Percentiles rank a stretch among this genome's conserved stretches.
phyloP scores from a whole-genome alignment of 208 protist species.

The Trypanosoma theileri region DNA sequence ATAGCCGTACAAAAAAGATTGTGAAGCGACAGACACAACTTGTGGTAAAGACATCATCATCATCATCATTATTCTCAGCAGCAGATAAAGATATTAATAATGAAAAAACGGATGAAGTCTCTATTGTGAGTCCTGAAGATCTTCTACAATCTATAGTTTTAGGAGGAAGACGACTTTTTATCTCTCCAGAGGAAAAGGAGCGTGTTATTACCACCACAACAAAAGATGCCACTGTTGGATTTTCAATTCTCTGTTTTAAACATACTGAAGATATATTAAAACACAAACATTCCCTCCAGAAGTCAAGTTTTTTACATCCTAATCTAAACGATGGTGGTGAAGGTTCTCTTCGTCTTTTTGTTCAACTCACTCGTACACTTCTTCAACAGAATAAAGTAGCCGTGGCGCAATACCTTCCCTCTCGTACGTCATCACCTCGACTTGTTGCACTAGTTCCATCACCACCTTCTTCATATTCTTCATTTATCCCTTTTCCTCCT shows the following conservation, averaged over 20 bases:
- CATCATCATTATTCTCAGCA: background rate
- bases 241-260: conserved; percentile 85
- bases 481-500: background rate
- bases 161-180: conserved; percentile 34
- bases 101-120: background rate
- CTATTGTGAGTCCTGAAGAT: background rate
- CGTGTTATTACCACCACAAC: conserved; percentile 37
- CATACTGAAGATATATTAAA: conserved; percentile 38
- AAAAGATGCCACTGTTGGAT: conserved; percentile 37
- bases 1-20: conserved; percentile 50
- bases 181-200: conserved; percentile 43
- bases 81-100: conserved; percentile 12
- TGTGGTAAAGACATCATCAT: conserved; percentile 22
- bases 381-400: conserved; percentile 50
- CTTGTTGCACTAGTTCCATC: conserved; percentile 81
- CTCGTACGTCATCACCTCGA: conserved; percentile 36
- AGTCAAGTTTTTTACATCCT: conserved; percentile 56
- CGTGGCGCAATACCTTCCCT: conserved; percentile 61
- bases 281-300: conserved; percentile 47
- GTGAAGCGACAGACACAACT: conserved; percentile 41
- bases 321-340: conserved; percentile 40
- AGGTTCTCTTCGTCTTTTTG: conserved; percentile 60
- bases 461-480: background rate
- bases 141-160: conserved; percentile 22
- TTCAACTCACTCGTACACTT: conserved; percentile 62